phyloP scores from a whole-genome alignment of 148 eudicot species.

The Chenopodium berlandieri region DNA sequence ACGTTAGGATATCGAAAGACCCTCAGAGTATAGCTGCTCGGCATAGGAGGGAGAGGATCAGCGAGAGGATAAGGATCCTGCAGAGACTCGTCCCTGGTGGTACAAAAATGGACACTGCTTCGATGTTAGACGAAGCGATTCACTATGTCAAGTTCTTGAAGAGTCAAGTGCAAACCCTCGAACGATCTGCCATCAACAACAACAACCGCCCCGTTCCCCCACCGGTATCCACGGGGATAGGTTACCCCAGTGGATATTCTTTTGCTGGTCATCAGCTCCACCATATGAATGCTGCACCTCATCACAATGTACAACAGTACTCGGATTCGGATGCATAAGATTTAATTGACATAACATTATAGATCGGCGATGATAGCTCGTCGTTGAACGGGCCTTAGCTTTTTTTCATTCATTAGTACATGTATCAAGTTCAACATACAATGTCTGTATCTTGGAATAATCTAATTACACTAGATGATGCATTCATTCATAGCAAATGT shows the following conservation, averaged over 20 bases:
- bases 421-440: background rate
- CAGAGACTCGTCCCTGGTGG: slow-evolving; percentile 95
- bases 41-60: slow-evolving; percentile 79
- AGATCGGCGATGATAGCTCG: too few relatives aligned
- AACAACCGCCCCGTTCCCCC: slow-evolving; percentile 3
- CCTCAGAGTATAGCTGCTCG: slow-evolving; percentile 94
- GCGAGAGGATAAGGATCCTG: slow-evolving; percentile 76
- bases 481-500: background rate
- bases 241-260: slow-evolving; percentile 40
- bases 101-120: slow-evolving; percentile 93
- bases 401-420: background rate
- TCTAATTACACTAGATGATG: too few relatives aligned
- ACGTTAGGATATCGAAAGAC: slow-evolving; percentile 83
- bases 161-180: slow-evolving; percentile 71
- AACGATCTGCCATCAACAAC: slow-evolving; percentile 37
- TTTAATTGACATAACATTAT: background rate
- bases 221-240: slow-evolving; percentile 7
- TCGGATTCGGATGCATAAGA: slow-evolving; percentile 9
- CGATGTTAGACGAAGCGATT: slow-evolving; percentile 89
- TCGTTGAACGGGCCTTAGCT: too few relatives aligned
- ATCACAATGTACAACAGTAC: slow-evolving; percentile 14
- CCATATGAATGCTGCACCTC: background rate
- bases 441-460: background rate
- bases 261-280: background rate
- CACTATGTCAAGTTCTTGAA: slow-evolving; percentile 89